phyloP scores from a whole-genome alignment of 768 basidiomycete species.

The Mycena alexandri region DNA sequence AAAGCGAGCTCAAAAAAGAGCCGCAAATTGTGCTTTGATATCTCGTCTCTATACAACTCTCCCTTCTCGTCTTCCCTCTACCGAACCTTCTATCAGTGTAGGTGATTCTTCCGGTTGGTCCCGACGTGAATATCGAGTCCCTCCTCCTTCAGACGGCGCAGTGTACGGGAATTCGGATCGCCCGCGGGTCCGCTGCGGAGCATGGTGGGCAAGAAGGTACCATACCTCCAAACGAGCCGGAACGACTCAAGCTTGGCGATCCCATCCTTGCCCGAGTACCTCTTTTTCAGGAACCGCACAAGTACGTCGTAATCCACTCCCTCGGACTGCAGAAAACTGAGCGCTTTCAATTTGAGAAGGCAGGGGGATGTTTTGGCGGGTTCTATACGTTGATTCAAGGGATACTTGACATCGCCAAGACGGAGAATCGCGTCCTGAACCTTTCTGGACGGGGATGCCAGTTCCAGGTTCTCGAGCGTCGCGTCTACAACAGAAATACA shows the following conservation, averaged over 20 bases:
- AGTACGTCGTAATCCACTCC: not conserved
- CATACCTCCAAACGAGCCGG: not conserved
- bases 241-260: not conserved
- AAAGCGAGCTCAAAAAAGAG: no score
- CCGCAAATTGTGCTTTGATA: no score
- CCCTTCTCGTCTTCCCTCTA: no score
- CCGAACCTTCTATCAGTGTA: not conserved
- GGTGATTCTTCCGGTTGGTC: not conserved
- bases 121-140: not conserved
- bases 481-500: not conserved
- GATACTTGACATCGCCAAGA: not conserved
- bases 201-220: not conserved
- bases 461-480: conserved; percentile 14
- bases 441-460: not conserved
- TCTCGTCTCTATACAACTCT: no score
- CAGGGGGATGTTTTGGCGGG: not conserved
- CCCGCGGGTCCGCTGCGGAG: not conserved
- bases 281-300: not conserved
- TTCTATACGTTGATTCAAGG: not conserved
- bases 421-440: not conserved
- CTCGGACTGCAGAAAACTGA: not conserved
- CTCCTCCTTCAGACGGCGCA: no score
- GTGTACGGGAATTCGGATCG: no score
- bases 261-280: not conserved
- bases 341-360: not conserved